These are phyloP conservation scores for Linnemannia schmuckeri DNA, from an alignment of 192 early-diverging fungal genomes.

Conservation along the genomic window DNA sequence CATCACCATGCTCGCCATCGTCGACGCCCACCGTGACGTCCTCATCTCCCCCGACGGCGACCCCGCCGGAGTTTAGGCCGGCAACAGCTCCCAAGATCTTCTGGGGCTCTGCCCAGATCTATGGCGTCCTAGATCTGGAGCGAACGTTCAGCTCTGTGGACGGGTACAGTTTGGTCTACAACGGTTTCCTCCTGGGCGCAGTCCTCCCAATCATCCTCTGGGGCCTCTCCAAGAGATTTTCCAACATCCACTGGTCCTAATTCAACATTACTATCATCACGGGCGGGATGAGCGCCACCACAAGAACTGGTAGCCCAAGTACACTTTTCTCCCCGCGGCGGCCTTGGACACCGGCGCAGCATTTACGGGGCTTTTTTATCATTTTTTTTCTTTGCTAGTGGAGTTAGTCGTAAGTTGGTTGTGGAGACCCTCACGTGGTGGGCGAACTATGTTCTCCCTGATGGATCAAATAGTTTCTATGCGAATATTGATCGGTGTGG, in stretches of 20 bases:
- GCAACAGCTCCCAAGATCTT: constrained; percentile 62
- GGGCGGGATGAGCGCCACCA: constrained; percentile 58
- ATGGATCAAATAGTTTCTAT: constrained; percentile 1
- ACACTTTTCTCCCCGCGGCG: constrained; percentile 75
- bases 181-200: constrained; percentile 61
- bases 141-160: constrained; percentile 65
- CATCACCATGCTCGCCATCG: constrained; percentile 47
- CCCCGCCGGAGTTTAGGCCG: constrained; percentile 61
- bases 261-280: constrained; percentile 68
- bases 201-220: constrained; percentile 68
- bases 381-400: constrained; percentile 66
- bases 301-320: constrained; percentile 67
- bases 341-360: constrained; percentile 71
- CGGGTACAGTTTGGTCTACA: constrained; percentile 52
- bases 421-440: constrained; percentile 19
- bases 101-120: constrained; percentile 73
- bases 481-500: constrained; percentile 14
- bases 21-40: constrained; percentile 23
- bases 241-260: constrained; percentile 45
- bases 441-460: constrained; percentile 14
- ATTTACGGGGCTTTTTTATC: constrained; percentile 58
- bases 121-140: constrained; percentile 77
- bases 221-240: constrained; percentile 64
- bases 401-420: constrained; percentile 7
- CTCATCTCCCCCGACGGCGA: constrained; percentile 46